Conservation (phyloP, 495 filamentous ascomycete species). For the Penicillium pancosmium region DNA sequence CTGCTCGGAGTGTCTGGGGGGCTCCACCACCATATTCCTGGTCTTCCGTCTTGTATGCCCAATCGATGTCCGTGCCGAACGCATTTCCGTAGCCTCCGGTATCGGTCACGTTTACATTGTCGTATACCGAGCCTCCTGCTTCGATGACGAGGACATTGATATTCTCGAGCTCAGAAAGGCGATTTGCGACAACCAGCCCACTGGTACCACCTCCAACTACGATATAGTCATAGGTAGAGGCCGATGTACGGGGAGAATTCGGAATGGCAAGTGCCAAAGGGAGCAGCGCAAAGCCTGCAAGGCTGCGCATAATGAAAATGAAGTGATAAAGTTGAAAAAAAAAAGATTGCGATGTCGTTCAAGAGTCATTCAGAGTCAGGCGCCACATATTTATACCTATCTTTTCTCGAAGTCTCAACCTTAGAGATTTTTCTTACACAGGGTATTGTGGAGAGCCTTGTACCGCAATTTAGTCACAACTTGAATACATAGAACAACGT, state of each 20-base stretch:
- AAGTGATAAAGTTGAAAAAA: neutral
- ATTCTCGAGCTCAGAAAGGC: constrained; percentile 51
- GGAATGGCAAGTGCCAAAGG: constrained; percentile 18
- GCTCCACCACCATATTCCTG: constrained; percentile 43
- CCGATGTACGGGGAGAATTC: constrained; percentile 1
- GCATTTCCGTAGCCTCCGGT: constrained; percentile 41
- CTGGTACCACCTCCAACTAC: constrained; percentile 57
- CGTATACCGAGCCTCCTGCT: constrained; percentile 51
- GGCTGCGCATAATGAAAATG: constrained; percentile 17
- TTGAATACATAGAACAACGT: no score
- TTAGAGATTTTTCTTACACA: neutral
- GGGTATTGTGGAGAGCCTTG: neutral
- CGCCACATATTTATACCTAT: constrained; percentile 1
- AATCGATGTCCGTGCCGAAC: constrained; percentile 52
- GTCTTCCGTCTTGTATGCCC: constrained; percentile 49
- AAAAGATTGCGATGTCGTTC: neutral
- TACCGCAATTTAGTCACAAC: no score
- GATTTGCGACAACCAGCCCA: constrained; percentile 56
- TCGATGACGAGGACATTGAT: constrained; percentile 56
- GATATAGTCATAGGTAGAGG: constrained; percentile 46
- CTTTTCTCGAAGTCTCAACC: neutral
- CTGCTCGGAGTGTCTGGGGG: constrained; percentile 42
- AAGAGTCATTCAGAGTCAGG: neutral
- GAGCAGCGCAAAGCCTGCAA: constrained; percentile 19
- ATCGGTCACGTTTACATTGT: constrained; percentile 54